A percentile compares a stretch with the other conserved stretches of the same genome.
These are phyloP conservation scores for Strigomonas culicis DNA, from an alignment of 208 protist genomes.

Conservation along the genomic window DNA sequence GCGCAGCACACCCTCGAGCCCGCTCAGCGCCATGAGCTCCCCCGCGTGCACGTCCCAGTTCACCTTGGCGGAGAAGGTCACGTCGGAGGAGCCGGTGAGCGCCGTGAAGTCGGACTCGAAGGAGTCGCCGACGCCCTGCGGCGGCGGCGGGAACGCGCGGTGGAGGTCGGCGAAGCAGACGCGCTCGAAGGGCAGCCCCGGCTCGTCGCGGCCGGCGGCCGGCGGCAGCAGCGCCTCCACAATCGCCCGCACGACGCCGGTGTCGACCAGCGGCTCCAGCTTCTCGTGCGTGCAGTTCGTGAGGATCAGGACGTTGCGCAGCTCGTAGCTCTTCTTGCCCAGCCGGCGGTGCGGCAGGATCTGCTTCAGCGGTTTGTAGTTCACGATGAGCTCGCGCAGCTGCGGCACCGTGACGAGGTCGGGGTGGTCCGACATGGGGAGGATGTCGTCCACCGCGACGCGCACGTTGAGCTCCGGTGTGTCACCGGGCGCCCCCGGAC, in stretches of 20 bases:
- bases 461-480: slow-evolving; percentile 60
- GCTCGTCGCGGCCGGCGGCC: slow-evolving; percentile 8
- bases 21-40: slow-evolving; percentile 58
- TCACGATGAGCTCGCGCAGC: slow-evolving; percentile 71
- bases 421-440: slow-evolving; percentile 56
- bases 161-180: slow-evolving; percentile 83
- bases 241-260: slow-evolving; percentile 64
- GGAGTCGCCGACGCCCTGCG: slow-evolving; percentile 47
- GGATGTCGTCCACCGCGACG: slow-evolving; percentile 80
- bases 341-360: slow-evolving; percentile 28
- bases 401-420: slow-evolving; percentile 71
- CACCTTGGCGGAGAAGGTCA: slow-evolving; percentile 43
- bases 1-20: slow-evolving; percentile 57
- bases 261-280: slow-evolving; percentile 72
- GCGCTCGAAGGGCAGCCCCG: slow-evolving; percentile 48
- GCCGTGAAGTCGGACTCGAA: slow-evolving; percentile 86
- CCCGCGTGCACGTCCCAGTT: slow-evolving; percentile 70
- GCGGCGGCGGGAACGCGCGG: slow-evolving; percentile 63
- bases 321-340: slow-evolving; percentile 24
- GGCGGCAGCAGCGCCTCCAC: slow-evolving; percentile 52
- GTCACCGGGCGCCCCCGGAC: slow-evolving; percentile 34
- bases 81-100: slow-evolving; percentile 35
- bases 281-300: slow-evolving; percentile 62
- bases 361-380: slow-evolving; percentile 61
- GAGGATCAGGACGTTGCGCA: slow-evolving; percentile 82